Evolutionary conservation across 1,284 basidiomycete species (phyloP).

Genomic region (Crepidotus sp.): DNA sequence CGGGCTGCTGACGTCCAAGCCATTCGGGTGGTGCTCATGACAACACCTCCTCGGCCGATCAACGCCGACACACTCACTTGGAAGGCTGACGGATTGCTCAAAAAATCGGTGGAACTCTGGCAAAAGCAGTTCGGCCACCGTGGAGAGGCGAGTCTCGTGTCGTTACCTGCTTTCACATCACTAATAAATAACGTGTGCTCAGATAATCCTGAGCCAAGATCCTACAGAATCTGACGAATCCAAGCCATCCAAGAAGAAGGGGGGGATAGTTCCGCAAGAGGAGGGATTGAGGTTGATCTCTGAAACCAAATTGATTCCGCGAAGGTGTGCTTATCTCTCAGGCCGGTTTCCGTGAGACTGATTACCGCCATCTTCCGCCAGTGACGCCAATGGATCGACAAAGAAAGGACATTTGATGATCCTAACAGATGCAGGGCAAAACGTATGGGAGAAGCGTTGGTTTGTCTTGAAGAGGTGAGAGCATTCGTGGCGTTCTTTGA

Average conservation of each 20-base stretch:
- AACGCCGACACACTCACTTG: slow-evolving; percentile 50
- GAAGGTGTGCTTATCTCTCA: slow-evolving; percentile 43
- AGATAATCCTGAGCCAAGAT: slow-evolving; percentile 75
- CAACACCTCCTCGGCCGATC: slow-evolving; percentile 40
- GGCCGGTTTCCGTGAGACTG: not conserved
- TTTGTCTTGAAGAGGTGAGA: slow-evolving; percentile 81
- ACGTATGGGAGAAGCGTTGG: slow-evolving; percentile 78
- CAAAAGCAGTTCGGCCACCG: slow-evolving; percentile 71
- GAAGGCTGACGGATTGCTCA: slow-evolving; percentile 54
- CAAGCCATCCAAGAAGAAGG: slow-evolving; percentile 34
- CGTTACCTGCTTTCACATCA: not conserved
- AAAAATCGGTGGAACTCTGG: slow-evolving; percentile 70
- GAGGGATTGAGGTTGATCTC: slow-evolving; percentile 62
- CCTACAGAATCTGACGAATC: slow-evolving; percentile 46
- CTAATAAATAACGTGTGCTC: slow-evolving; percentile 14
- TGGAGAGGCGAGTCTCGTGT: slow-evolving; percentile 49
- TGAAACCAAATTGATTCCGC: slow-evolving; percentile 60
- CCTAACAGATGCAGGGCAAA: slow-evolving; percentile 69
- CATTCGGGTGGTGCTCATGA: slow-evolving; percentile 67
- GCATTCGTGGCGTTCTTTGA: not conserved
- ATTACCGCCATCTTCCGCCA: slow-evolving; percentile 24
- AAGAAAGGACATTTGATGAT: slow-evolving; percentile 80
- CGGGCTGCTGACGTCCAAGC: slow-evolving; percentile 85
- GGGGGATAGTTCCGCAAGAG: slow-evolving; percentile 32
- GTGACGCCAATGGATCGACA: slow-evolving; percentile 57